Evolutionary conservation across 192 early-diverging fungal species (phyloP), one percentile per base, ranked within the genome.

Genomic region (Linderina pennispora): DNA sequence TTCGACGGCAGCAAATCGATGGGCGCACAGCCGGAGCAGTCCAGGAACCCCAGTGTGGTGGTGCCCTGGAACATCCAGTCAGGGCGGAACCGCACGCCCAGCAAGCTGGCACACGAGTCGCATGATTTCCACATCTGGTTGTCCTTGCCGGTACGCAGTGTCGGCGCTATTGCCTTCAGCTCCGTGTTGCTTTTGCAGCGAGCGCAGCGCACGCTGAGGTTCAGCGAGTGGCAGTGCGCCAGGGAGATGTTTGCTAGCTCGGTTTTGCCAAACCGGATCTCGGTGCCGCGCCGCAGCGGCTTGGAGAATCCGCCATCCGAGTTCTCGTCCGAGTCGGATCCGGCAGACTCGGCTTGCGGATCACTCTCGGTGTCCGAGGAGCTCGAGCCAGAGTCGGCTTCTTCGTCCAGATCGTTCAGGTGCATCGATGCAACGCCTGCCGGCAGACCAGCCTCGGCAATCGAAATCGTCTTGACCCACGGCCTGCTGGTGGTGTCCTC

Each of bases 1-100:
- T 74, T 74, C 1, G 79, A 82, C 1, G 87, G 87, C 22, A 92
- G 56, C 35, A 96, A 32, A 44, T 93, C 91, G 19, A 78, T 74
- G 2, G 83, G 72, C 0, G 65, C 61, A 35, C 82, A 86, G 2
- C 79, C 81, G 0, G 80, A 83, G 32, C 89, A 57, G 46, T 93
- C 88, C 18, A 93, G 47, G 36, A 76, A 86, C 6, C 92, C 92
- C 3, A 90, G 45, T 4, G 75, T 66, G 1, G 53, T 62, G 0
- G 74, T 69, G 15, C 58, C 64, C 18, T 52, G 40, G 44, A 86
- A 83, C 36, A 89, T 58, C 40, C 80, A 75, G 36, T 76, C 77
- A 7, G 80, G 73, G 11, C 83, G 68, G 58, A 75, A 87, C 16
- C 75, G 65, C 4, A 77, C 74, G 8, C 80, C 76, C 1, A 86